phyloP scores from a whole-genome alignment of 169 alveolate genomes.

The Plasmodium vivax region DNA sequence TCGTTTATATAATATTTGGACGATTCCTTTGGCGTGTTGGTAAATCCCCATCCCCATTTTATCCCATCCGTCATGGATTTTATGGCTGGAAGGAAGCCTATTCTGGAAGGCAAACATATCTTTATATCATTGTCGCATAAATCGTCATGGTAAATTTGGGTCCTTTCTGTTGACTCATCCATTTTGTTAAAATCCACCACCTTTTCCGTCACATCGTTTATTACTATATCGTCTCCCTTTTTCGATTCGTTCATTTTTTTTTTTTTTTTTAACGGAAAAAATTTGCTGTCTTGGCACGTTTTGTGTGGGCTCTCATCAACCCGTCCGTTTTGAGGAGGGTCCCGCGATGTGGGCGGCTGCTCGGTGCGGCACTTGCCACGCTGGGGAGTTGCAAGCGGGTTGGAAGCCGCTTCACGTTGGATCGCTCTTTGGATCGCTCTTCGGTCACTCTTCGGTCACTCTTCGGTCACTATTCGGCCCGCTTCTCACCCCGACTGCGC shows the following conservation, averaged over 20 bases:
- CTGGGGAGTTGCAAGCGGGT: background rate
- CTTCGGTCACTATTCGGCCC: background rate
- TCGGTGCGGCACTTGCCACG: background rate
- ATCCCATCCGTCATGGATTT: constrained; percentile 55
- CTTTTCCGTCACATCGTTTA: background rate
- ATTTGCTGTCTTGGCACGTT: background rate
- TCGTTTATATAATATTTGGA: constrained; percentile 82
- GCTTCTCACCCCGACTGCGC: background rate
- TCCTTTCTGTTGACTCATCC: constrained; percentile 50
- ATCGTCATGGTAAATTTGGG: constrained; percentile 59
- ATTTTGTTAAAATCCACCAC: constrained; percentile 18
- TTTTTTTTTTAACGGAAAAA: background rate
- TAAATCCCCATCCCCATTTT: constrained; percentile 77
- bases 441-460: background rate
- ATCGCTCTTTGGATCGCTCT: background rate
- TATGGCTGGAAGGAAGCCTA: constrained; percentile 46
- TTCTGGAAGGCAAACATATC: constrained; percentile 63
- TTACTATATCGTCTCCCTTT: background rate
- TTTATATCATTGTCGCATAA: constrained; percentile 65
- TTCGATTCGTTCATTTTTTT: constrained; percentile 23
- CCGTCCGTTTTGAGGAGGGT: background rate
- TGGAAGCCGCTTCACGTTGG: background rate
- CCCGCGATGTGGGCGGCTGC: background rate
- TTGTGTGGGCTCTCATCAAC: constrained; percentile 3
- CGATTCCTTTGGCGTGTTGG: constrained; percentile 68